A percentile compares a stretch with the other conserved stretches of the same genome.
phyloP scores from a whole-genome alignment of 768 basidiomycete genomes.

The Tylopilus vinaceipallidus region DNA sequence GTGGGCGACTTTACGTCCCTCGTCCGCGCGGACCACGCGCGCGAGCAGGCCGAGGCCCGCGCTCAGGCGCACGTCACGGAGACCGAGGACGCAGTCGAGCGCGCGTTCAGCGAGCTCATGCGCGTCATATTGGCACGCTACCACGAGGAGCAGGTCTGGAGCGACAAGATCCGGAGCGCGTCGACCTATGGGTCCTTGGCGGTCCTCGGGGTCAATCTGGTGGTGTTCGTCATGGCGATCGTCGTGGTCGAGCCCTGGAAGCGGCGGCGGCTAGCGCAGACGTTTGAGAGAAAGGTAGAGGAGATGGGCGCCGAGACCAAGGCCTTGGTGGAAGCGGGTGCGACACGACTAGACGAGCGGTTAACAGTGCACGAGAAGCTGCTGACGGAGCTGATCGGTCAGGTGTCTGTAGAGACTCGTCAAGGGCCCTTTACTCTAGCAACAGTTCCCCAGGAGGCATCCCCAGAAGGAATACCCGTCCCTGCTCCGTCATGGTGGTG shows the following conservation, averaged over 20 bases:
- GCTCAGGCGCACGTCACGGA: constrained; percentile 67
- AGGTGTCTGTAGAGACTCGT: constrained; percentile 11
- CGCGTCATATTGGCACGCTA: constrained; percentile 86
- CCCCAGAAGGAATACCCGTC: not conserved
- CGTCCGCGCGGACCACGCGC: constrained; percentile 85
- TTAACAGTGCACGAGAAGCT: constrained; percentile 47
- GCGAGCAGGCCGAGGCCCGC: constrained; percentile 73
- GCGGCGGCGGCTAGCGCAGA: constrained; percentile 77
- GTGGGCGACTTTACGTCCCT: constrained; percentile 86
- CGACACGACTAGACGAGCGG: constrained; percentile 46
- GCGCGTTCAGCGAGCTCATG: constrained; percentile 86
- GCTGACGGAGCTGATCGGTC: constrained; percentile 29
- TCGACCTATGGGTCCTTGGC: constrained; percentile 91
- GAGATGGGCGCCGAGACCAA: constrained; percentile 47
- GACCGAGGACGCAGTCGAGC: constrained; percentile 79
- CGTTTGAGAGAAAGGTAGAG: constrained; percentile 81
- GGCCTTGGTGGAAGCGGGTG: constrained; percentile 45
- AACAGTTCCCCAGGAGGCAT: constrained; percentile 1
- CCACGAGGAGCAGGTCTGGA: constrained; percentile 99
- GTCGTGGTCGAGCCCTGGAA: constrained; percentile 97
- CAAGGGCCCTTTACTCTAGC: constrained; percentile 7
- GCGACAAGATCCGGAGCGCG: constrained; percentile 94
- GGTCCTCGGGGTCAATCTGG: constrained; percentile 81
- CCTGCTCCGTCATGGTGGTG: constrained; percentile 11
- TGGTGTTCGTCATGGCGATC: constrained; percentile 89